Evolutionary conservation across 768 basidiomycete genomes (phyloP).

Genomic region (Rhizopogon rudus): DNA sequence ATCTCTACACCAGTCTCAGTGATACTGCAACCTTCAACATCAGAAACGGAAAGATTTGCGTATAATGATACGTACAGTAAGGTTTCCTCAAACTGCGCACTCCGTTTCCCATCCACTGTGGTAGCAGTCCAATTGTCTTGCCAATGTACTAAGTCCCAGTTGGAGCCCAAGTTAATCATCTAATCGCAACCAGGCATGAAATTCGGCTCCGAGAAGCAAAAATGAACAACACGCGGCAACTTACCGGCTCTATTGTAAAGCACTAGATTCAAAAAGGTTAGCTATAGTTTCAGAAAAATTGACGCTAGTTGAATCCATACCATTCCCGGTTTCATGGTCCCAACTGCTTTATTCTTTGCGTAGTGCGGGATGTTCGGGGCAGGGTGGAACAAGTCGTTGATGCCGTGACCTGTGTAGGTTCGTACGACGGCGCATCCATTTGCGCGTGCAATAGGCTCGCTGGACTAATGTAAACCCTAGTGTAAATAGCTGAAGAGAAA

Average conservation of each 20-base stretch:
- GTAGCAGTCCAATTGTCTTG: slow-evolving; percentile 96
- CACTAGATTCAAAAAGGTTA: slow-evolving; percentile 28
- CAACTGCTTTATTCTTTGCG: slow-evolving; percentile 89
- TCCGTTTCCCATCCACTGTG: slow-evolving; percentile 83
- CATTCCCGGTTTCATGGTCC: slow-evolving; percentile 93
- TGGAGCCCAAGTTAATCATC: slow-evolving; percentile 90
- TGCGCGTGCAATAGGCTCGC: slow-evolving; percentile 80
- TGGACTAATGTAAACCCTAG: slow-evolving; percentile 22
- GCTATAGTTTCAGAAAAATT: background rate
- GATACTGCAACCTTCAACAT: slow-evolving; percentile 45
- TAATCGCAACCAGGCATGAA: slow-evolving; percentile 27
- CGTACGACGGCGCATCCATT: slow-evolving; percentile 89
- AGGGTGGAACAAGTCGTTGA: slow-evolving; percentile 82
- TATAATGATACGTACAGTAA: slow-evolving; percentile 59
- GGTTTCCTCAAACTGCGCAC: slow-evolving; percentile 98
- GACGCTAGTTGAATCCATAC: slow-evolving; percentile 35
- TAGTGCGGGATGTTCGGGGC: slow-evolving; percentile 92
- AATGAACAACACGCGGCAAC: slow-evolving; percentile 12
- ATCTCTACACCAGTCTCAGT: slow-evolving; percentile 90
- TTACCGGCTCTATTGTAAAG: slow-evolving; percentile 79
- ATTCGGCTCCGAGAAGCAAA: background rate
- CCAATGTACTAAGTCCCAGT: slow-evolving; percentile 80
- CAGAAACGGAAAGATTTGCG: background rate
- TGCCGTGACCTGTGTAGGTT: slow-evolving; percentile 88
- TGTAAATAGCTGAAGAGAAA: background rate